A percentile compares a stretch with the other conserved stretches of the same genome.
Evolutionary conservation across 2,329 filamentous ascomycete species (phyloP).

Genomic region (Pyrenophora teres): DNA sequence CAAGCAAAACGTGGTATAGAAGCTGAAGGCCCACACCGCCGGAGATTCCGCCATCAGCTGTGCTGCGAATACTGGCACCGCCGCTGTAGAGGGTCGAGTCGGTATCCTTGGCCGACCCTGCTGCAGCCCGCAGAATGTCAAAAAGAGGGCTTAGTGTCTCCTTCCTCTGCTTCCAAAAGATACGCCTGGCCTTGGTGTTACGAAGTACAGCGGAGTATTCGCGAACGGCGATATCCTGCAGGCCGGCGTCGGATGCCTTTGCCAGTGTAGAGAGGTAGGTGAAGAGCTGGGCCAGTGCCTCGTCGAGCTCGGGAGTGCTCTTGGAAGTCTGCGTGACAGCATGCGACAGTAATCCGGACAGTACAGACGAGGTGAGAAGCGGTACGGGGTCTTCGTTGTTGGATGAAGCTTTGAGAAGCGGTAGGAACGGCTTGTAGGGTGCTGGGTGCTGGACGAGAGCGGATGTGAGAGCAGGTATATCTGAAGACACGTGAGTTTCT

Average conservation of each 20-base stretch:
- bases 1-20: constrained; percentile 89
- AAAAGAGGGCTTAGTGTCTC: constrained; percentile 83
- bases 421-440: constrained; percentile 77
- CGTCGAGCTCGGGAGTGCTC: constrained; percentile 64
- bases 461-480: constrained; percentile 76
- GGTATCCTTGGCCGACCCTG: constrained; percentile 72
- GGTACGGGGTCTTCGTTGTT: constrained; percentile 88
- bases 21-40: constrained; percentile 90
- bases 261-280: constrained; percentile 83
- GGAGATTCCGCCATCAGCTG: constrained; percentile 64
- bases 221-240: constrained; percentile 95
- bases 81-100: constrained; percentile 64
- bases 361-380: constrained; percentile 84
- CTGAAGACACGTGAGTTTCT: constrained; percentile 54
- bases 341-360: constrained; percentile 75
- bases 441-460: constrained; percentile 73
- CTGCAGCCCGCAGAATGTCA: constrained; percentile 75
- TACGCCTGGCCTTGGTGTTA: constrained; percentile 70
- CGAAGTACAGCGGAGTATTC: constrained; percentile 85
- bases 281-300: constrained; percentile 81
- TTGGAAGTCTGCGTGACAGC: constrained; percentile 66
- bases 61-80: constrained; percentile 62
- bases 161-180: constrained; percentile 90
- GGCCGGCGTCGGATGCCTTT: constrained; percentile 82
- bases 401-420: constrained; percentile 80